Base-by-base conservation (phyloP, 331 rosid genomes). In the Acacia pycnantha region DNA sequence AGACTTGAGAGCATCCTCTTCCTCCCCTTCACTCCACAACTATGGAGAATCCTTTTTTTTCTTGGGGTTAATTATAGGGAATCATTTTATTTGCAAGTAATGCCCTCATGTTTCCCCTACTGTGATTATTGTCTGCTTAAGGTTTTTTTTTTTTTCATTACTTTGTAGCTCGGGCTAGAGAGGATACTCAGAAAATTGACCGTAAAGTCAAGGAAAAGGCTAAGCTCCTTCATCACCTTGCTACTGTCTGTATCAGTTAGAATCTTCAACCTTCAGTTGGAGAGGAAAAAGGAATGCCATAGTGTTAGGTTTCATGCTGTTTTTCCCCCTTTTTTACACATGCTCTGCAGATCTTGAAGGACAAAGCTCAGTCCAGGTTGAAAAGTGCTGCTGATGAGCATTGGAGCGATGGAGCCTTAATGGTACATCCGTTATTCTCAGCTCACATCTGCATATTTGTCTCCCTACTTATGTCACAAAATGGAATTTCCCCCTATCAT, bases 401-500 rank as follows among this genome's bases (percentile, higher is more conserved):
- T 81, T 95, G 99, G 99, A 95, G 94, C 77, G 98, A 91, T 47
- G 99, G 99, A 84, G 98, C 99, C 67, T 89, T 95, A 77, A 96
- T 92, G 99, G 98, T 95, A 79, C 83, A 70, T 79, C 22, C 67
- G 12, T 79, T 85, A 37, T 79, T 80, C 70, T 64, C 41, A 31
- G 70, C 24, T 24, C 71, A 48, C 40, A 64, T 65, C 47, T 78
- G 14, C 41, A 48, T 21, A 71, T 26, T 77, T 56, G 65, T 83
- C 29, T 66, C 24, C 66, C 67, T 76, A 78, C 61, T 76, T 51
- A 54, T 64, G 61, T 54, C 51, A 37, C 75, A 51, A 62, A 43
- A 51, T 33, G 15, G 9, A 29, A 8, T 29, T 26, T 6, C 0
- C 37, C 37, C 37, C 41, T 29, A 15, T 64, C 43, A 29, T 64